phyloP scores from a whole-genome alignment of 495 filamentous ascomycete species.

The Neurospora intermedia region DNA sequence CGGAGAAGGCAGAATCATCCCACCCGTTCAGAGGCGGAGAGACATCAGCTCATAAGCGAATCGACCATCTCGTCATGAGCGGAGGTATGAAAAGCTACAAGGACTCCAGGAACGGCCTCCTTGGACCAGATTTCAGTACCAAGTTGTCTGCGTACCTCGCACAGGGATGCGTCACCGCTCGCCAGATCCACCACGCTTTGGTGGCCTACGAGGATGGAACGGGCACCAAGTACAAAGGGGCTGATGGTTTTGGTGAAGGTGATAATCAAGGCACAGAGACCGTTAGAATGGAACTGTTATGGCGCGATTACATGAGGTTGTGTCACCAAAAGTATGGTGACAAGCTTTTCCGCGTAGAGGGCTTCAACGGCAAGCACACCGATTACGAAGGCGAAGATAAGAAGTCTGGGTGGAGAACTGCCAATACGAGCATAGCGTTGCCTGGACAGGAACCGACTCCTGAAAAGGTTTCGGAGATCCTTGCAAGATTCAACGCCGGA shows the following conservation, averaged over 20 bases:
- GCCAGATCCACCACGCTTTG: slow-evolving; percentile 53
- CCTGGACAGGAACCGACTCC: slow-evolving; percentile 20
- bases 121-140: slow-evolving; percentile 57
- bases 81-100: slow-evolving; percentile 52
- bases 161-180: slow-evolving; percentile 55
- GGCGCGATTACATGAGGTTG: slow-evolving; percentile 68
- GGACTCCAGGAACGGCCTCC: slow-evolving; percentile 54
- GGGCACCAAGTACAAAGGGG: slow-evolving; percentile 19
- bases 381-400: slow-evolving; percentile 11
- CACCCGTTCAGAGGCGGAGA: slow-evolving; percentile 63
- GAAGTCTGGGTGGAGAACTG: slow-evolving; percentile 29
- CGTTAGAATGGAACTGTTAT: slow-evolving; percentile 60
- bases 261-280: slow-evolving; percentile 57
- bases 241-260: slow-evolving; percentile 48
- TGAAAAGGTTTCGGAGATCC: slow-evolving; percentile 21
- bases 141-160: slow-evolving; percentile 61
- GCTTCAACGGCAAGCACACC: slow-evolving; percentile 39
- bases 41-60: slow-evolving; percentile 38
- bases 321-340: slow-evolving; percentile 52
- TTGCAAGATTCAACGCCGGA: slow-evolving; percentile 47
- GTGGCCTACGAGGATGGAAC: slow-evolving; percentile 52
- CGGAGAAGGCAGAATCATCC: slow-evolving; percentile 38
- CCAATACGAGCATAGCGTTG: slow-evolving; percentile 6
- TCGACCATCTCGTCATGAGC: slow-evolving; percentile 46
- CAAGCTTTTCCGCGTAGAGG: slow-evolving; percentile 48